Evolutionary conservation across 352 stramenopile genomes (phyloP).

Genomic region (Phytophthora megakarya): DNA sequence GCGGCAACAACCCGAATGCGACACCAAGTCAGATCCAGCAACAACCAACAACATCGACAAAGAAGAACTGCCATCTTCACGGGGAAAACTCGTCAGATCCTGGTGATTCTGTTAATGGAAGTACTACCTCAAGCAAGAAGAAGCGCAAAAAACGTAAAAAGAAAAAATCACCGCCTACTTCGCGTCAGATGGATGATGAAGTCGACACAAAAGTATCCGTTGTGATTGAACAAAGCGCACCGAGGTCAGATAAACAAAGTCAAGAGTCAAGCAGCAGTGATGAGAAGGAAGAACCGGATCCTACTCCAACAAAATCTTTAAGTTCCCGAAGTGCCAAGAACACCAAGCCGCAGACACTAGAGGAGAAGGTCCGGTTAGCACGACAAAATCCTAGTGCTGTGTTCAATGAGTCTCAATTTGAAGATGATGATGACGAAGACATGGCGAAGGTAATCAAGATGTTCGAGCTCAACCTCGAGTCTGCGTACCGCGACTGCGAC

Average conservation of each 20-base stretch:
- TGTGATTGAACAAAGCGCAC: slow-evolving; percentile 7
- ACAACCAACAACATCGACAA: slow-evolving; percentile 26
- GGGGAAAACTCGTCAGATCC: slow-evolving; percentile 35
- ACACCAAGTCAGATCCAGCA: slow-evolving; percentile 31
- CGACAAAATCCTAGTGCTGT: slow-evolving; percentile 76
- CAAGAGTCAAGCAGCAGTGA: slow-evolving; percentile 37
- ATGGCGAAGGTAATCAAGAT: slow-evolving; percentile 76
- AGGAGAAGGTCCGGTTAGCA: slow-evolving; percentile 71
- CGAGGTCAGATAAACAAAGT: slow-evolving; percentile 5
- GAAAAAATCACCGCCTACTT: slow-evolving; percentile 53
- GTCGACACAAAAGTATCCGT: slow-evolving; percentile 6
- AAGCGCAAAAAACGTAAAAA: slow-evolving; percentile 82
- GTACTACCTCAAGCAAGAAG: slow-evolving; percentile 45
- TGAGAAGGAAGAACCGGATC: slow-evolving; percentile 29
- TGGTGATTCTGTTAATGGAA: slow-evolving; percentile 29
- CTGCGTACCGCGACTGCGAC: slow-evolving; percentile 64
- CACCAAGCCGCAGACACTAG: slow-evolving; percentile 34
- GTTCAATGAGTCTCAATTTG: slow-evolving; percentile 82
- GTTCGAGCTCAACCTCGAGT: slow-evolving; percentile 79
- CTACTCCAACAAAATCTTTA: slow-evolving; percentile 3
- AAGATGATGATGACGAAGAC: slow-evolving; percentile 81
- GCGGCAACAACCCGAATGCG: slow-evolving; percentile 27
- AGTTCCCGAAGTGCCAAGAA: slow-evolving; percentile 18
- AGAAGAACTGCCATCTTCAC: slow-evolving; percentile 35
- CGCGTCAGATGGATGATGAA: slow-evolving; percentile 19